Conservation (phyloP, 2,329 filamentous ascomycete species). For the Nemania abortiva region DNA sequence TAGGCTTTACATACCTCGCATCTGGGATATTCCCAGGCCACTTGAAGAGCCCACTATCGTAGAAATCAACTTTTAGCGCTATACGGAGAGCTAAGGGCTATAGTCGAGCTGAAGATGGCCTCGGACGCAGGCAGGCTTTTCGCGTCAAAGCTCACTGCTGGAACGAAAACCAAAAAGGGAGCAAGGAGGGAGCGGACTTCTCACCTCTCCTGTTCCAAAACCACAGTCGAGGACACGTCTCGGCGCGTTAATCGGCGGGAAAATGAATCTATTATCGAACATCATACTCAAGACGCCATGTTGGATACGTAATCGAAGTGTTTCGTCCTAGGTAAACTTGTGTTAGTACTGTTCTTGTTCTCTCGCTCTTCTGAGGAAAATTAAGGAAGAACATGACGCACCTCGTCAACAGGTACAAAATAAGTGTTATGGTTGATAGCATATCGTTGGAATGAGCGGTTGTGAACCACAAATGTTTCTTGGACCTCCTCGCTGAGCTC, state of each 20-base stretch:
- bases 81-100: conserved; percentile 5
- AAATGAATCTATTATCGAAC: conserved; percentile 76
- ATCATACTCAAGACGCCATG: conserved; percentile 72
- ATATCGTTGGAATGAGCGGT: conserved; percentile 75
- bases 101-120: background rate
- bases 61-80: conserved; percentile 31
- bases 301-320: conserved; percentile 72
- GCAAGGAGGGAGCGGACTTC: conserved; percentile 17
- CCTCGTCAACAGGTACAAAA: conserved; percentile 78
- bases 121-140: conserved; percentile 4
- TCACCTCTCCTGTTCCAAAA: conserved; percentile 71
- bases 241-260: conserved; percentile 72
- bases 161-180: conserved; percentile 7
- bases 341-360: conserved; percentile 23
- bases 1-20: conserved; percentile 67
- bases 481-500: conserved; percentile 66
- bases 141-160: conserved; percentile 1
- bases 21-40: conserved; percentile 72
- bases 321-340: conserved; percentile 68
- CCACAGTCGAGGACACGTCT: conserved; percentile 77
- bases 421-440: conserved; percentile 74
- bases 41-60: conserved; percentile 72
- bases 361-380: background rate
- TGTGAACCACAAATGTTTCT: conserved; percentile 70
- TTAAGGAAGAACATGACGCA: conserved; percentile 51